Conservation (phyloP, 768 basidiomycete genomes). For the Suillus americanus region DNA sequence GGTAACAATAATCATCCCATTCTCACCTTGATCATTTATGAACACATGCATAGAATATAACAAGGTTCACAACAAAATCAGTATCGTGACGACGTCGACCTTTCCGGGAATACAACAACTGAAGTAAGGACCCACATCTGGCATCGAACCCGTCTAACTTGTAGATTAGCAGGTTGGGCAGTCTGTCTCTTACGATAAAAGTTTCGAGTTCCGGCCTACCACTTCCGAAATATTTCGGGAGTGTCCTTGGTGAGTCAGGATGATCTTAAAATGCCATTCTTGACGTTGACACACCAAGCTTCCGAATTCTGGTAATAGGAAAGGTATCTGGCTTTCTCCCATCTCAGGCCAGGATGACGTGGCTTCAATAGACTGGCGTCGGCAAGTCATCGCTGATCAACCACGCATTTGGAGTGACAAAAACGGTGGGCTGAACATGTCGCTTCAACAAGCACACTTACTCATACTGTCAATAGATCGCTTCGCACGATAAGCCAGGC, state of each 20-base stretch:
- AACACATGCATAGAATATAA: background rate
- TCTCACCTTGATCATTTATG: background rate
- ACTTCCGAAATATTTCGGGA: background rate
- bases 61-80: background rate
- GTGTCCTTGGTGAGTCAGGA: constrained; percentile 8
- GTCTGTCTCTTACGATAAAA: background rate
- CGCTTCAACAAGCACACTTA: background rate
- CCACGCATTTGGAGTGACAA: background rate
- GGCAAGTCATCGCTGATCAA: constrained; percentile 10
- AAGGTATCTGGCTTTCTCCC: background rate
- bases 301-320: constrained; percentile 10
- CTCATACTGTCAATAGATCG: background rate
- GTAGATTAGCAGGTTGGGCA: background rate
- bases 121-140: background rate
- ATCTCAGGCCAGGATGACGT: background rate
- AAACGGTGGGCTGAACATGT: background rate
- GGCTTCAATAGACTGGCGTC: constrained; percentile 1
- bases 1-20: background rate
- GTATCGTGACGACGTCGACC: background rate
- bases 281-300: background rate
- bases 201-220: constrained; percentile 2
- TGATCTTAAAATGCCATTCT: background rate
- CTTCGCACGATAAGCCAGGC: constrained; percentile 2
- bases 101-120: background rate
- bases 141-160: background rate